Base-by-base conservation (phyloP, 2,329 filamentous ascomycete species). In the Onygena corvina region DNA sequence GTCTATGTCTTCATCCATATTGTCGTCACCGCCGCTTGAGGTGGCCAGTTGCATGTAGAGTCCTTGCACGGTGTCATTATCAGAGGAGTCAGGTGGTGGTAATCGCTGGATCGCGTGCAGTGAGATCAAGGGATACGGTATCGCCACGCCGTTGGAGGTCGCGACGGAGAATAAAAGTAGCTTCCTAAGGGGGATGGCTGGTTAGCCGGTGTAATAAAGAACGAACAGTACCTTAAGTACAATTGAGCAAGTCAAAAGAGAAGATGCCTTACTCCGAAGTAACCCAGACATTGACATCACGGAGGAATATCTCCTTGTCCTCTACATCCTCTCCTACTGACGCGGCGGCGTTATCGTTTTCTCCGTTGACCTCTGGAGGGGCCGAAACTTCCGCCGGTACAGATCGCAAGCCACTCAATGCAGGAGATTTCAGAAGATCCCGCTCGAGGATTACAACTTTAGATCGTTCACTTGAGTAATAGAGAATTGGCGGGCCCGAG, bases 51-150 rank as follows among this genome's bases (percentile, higher is more conserved):
- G 70, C 65, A 73, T 71, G 59, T 72, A 73, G 1, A 73, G 59
- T 1, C 69, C 70, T 56, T 72, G 69, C 25, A 64, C 61, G 51
- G 64, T 59, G 33, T 58, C 54, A 21, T 58, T 55, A 7, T 53
- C 50, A 1, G 58, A 11, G 11, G 56, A 49, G 11, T 52, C 55
- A 20, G 67, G 68, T 36, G 67, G 50, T 5, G 56, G 65, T 20
- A 71, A 63, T 31, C 68, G 64, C 55, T 72, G 70, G 54, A 72
- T 67, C 20, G 71, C 71, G 52, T 73, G 71, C 2, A 73, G 60
- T 16, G 69, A 71, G 56, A 73, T 72, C 33, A 64, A 64, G 4
- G 68, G 71, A 58, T 73, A 73, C 33, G 70, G 66, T 46, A 73
- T 71, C 27, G 69, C 63, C 51, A 73, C 53, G 42, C 70, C 70